Base-by-base conservation (phyloP, 805 yeast genomes). In the Ogataea ramenticola region DNA sequence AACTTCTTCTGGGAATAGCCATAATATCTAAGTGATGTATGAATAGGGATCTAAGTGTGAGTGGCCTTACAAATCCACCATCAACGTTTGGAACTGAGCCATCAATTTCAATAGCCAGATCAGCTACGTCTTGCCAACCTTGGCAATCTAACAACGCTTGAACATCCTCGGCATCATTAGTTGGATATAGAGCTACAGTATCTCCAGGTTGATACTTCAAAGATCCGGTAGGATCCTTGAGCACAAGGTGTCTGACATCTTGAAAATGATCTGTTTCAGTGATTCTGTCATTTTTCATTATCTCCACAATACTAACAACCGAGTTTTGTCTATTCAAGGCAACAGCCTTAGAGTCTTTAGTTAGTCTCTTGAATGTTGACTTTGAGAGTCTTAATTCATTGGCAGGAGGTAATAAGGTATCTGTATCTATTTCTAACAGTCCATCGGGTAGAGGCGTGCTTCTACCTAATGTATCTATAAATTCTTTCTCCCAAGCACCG, bases 1-100 rank as follows among this genome's bases (percentile, higher is more conserved):
- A 91, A 21, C 89, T 77, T 34, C 96, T 70, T 44, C 88, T 72
- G 1, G 99, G 99, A 16, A 91, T 80, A 3, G 95, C 72, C 62
- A 73, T 75, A 14, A 93, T 71, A 59, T 93, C 98, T 43, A 90
- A 65, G 60, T 91, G 96, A 61, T 86, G 80, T 1, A 81, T 82
- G 7, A 93, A 49, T 12, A 91, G 67, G 3, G 82, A 72, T 45
- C 96, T 64, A 33, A 93, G 65, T 0, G 97, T 90, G 43, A 86
- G 58, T 1, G 72, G 72, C 22, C 64, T 61, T 1, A 84, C 76
- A 17, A 79, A 56, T 0, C 88, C 91, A 32, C 86, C 88, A 45
- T 79, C 82, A 14, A 70, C 55, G 4, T 52, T 46, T 10, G 64
- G 72, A 34, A 55, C 53, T 19, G 64, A 44, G 20, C 73, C 68